Evolutionary conservation across 2,329 filamentous ascomycete species (phyloP), one percentile per base, ranked within the genome.

Genomic region (Acrodontium crateriforme): DNA sequence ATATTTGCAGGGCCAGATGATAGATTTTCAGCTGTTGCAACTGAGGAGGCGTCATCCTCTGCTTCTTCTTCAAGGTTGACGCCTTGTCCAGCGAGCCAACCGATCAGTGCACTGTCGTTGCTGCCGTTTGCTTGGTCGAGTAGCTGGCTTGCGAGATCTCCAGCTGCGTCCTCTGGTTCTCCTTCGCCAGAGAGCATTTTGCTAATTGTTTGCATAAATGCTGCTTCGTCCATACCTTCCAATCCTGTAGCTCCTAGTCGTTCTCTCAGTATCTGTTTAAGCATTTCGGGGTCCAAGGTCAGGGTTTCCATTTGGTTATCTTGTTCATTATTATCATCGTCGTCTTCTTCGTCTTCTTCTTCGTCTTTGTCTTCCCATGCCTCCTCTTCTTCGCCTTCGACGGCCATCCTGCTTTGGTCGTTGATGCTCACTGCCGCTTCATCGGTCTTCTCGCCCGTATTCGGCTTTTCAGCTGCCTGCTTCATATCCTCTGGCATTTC

Each of bases 141-240:
- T 33, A 64, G 46, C 8, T 50, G 52, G 18, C 55, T 53, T 16
- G 59, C 55, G 35, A 64, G 46, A 24, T 58, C 47, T 15, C 54
- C 54, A 11, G 54, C 46, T 30, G 59, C 54, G 10, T 59, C 58
- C 26, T 60, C 59, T 15, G 51, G 50, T 6, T 46, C 43, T 27
- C 35, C 52, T n/a, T 57, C 45, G 16, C 55, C 53, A 4, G 49
- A 51, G 8, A 62, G 45, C 58, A 65, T 61, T 27, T 60, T 53
- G 38, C 53, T 47, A 4, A 59, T 53, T 10, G 54, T 58, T 25
- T 58, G 40, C 28, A 63, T 51, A 25, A 64, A 49, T 9, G 54
- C 51, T 9, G 48, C 42, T 19, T 58, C 53, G 33, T 62, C 59
- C 40, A 57, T 50, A 10, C 53, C 57, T 11, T 55, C 38, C 11